phyloP scores from a whole-genome alignment of 192 early-diverging fungal species.

The Linderina pennispora region DNA sequence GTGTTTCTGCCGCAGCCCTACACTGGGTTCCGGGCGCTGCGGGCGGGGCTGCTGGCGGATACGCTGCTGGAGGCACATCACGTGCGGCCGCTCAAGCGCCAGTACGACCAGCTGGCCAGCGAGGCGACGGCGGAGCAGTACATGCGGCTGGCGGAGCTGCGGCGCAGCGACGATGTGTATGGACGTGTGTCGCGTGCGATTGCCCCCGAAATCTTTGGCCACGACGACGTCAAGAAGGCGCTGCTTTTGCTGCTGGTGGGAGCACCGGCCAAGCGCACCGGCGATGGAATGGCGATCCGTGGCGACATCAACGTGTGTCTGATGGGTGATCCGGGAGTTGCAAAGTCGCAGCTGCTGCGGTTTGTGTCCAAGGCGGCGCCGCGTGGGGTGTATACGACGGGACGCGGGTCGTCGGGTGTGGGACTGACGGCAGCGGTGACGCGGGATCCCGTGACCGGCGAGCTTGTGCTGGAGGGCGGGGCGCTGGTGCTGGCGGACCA shows the following conservation, averaged over 20 bases:
- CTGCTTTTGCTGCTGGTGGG: conserved; percentile 81
- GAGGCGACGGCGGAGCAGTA: conserved; percentile 50
- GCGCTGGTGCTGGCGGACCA: conserved; percentile 96
- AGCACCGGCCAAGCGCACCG: conserved; percentile 68
- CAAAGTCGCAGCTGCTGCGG: conserved; percentile 95
- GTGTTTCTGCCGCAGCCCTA: conserved; percentile 90
- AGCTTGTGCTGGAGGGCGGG: conserved; percentile 97
- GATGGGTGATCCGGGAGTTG: conserved; percentile 99
- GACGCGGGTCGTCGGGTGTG: conserved; percentile 90
- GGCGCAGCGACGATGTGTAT: conserved; percentile 68
- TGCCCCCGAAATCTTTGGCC: conserved; percentile 88
- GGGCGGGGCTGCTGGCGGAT: conserved; percentile 89
- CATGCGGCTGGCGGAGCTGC: conserved; percentile 52
- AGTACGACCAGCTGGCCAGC: conserved; percentile 74
- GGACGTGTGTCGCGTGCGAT: conserved; percentile 66
- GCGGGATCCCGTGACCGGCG: conserved; percentile 87
- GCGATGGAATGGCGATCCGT: conserved; percentile 94
- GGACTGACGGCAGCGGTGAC: conserved; percentile 94
- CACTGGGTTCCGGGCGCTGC: conserved; percentile 84
- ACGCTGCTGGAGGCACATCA: conserved; percentile 91
- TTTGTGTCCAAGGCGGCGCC: conserved; percentile 92
- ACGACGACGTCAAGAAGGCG: conserved; percentile 91
- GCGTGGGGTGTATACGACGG: conserved; percentile 95
- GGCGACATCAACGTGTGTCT: conserved; percentile 96
- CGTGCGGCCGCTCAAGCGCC: conserved; percentile 81